Evolutionary conservation across 805 yeast species (phyloP).

Genomic region (Candida hispaniensis): DNA sequence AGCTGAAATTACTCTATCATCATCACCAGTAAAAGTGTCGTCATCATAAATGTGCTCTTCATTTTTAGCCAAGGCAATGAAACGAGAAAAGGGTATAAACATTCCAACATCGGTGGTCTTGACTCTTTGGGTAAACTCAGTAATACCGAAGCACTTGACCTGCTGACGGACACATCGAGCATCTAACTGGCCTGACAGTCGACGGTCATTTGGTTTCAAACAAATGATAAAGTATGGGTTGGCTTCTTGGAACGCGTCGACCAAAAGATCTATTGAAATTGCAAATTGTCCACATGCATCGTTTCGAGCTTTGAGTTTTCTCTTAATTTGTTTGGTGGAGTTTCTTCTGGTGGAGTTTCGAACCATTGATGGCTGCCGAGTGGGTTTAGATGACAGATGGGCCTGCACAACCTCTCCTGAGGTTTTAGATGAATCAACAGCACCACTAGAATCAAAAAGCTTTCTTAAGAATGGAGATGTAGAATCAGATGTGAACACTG

Average conservation of each 20-base stretch:
- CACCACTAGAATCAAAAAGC: slow-evolving; percentile 30
- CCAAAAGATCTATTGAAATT: slow-evolving; percentile 28
- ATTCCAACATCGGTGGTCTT: slow-evolving; percentile 31
- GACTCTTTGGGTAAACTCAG: slow-evolving; percentile 33
- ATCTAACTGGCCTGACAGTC: slow-evolving; percentile 31
- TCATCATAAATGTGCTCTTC: slow-evolving; percentile 18
- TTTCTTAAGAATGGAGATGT: slow-evolving; percentile 30
- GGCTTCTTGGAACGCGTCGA: slow-evolving; percentile 31
- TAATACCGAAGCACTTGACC: slow-evolving; percentile 33
- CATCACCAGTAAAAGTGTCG: slow-evolving; percentile 15
- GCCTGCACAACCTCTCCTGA: slow-evolving; percentile 29
- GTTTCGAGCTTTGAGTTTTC: slow-evolving; percentile 15
- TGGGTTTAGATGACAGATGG: slow-evolving; percentile 32
- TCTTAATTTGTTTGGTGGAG: slow-evolving; percentile 2
- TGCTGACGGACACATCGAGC: slow-evolving; percentile 36
- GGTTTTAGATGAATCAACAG: slow-evolving; percentile 24
- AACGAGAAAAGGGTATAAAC: slow-evolving; percentile 33
- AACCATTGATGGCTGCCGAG: slow-evolving; percentile 32
- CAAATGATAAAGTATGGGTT: slow-evolving; percentile 35
- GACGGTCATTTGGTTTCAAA: slow-evolving; percentile 34
- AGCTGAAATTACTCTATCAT: slow-evolving; percentile 24
- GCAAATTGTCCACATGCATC: slow-evolving; percentile 30
- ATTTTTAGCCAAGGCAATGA: slow-evolving; percentile 25
- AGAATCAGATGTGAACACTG: slow-evolving; percentile 31
- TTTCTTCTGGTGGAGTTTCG: slow-evolving; percentile 20